A percentile compares a stretch with the other conserved stretches of the same genome.
Conservation (phyloP, 495 filamentous ascomycete genomes). For the Symbiotaphrina buchneri region DNA sequence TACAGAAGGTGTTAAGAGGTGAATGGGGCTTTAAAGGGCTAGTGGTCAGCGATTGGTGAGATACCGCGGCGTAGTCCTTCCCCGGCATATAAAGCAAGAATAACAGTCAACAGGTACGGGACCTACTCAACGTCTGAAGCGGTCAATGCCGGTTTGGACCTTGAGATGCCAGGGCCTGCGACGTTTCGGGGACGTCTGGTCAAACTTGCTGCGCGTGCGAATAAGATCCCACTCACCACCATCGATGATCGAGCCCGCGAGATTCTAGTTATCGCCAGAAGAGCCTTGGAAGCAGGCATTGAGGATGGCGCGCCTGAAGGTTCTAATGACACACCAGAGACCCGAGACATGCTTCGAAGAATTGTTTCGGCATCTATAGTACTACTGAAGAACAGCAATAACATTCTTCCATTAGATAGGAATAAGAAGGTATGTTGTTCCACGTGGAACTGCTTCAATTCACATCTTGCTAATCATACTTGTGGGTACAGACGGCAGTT, state of each 20-base stretch:
- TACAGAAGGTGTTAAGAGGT: conserved; percentile 39
- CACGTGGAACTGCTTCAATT: neutral
- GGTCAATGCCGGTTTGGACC: conserved; percentile 42
- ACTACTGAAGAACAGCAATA: conserved; percentile 53
- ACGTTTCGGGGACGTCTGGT: conserved; percentile 38
- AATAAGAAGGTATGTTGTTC: conserved; percentile 17
- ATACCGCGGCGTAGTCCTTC: conserved; percentile 5
- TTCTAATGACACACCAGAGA: conserved; percentile 23
- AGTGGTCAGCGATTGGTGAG: conserved; percentile 52
- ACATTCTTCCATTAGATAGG: conserved; percentile 39
- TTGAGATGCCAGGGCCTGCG: conserved; percentile 56
- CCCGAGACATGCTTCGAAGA: conserved; percentile 38
- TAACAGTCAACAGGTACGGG: conserved; percentile 20
- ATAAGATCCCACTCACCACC: conserved; percentile 23
- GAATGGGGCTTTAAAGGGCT: conserved; percentile 53
- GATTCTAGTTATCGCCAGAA: neutral
- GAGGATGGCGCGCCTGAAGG: conserved; percentile 5
- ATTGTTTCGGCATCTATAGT: conserved; percentile 52
- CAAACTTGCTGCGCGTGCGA: conserved; percentile 29
- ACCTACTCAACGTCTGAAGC: conserved; percentile 46
- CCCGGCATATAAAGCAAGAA: neutral
- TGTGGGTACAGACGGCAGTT: conserved; percentile 42
- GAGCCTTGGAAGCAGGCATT: neutral
- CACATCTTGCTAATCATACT: no score
- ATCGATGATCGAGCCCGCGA: neutral